Base-by-base conservation (phyloP, 2,329 filamentous ascomycete genomes). In the Cladophialophora chaetospira region DNA sequence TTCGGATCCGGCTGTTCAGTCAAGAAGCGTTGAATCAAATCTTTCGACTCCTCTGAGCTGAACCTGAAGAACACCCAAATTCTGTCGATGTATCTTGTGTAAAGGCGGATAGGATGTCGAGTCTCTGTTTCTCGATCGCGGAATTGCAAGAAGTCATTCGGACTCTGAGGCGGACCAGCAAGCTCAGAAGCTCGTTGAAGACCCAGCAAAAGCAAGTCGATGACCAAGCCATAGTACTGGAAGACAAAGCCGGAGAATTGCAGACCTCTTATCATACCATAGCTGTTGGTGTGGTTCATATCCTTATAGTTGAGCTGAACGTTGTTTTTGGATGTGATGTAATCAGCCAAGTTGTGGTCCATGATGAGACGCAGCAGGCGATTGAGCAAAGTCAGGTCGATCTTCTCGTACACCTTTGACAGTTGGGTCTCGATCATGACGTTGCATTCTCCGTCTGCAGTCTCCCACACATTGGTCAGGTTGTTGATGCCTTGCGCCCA, bases 401-500 rank as follows among this genome's bases (percentile, higher is more conserved):
- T 96, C 82, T 99, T 99, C 77, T 99, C 94, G 65, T 99, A 99
- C 43, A 99, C 92, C 75, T 99, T 99, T n/a, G 94, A 97, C 2
- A 99, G 78, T 66, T 97, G 89, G 0, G 95, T 99, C 77, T 99
- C 94, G 49, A 99, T 92, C 88, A 99, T 91, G 61, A 99, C 94
- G 66, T 97, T 97, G 74, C 93, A 97, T 73, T 99, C 92, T 62
- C 94, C 94, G 67, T 97, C 88, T 42, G 90, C 85, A 17, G 89
- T 89, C 68, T 95, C 89, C 94, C 94, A 99, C 25, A 99, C 92
- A 64, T 91, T 89, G 67, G 91, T 89, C 44, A 99, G 79, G 70
- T 99, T 99, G 79, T 99, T 99, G 79, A 99, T 97, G 48, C 94
- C 94, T 72, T 99, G 95, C 1, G 94, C 92, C 95, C 95, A 99